Percentiles rank a stretch among this genome's conserved stretches.
These are phyloP conservation scores for Penium margaritaceum DNA, from an alignment of 139 green algal species.

Conservation along the genomic window DNA sequence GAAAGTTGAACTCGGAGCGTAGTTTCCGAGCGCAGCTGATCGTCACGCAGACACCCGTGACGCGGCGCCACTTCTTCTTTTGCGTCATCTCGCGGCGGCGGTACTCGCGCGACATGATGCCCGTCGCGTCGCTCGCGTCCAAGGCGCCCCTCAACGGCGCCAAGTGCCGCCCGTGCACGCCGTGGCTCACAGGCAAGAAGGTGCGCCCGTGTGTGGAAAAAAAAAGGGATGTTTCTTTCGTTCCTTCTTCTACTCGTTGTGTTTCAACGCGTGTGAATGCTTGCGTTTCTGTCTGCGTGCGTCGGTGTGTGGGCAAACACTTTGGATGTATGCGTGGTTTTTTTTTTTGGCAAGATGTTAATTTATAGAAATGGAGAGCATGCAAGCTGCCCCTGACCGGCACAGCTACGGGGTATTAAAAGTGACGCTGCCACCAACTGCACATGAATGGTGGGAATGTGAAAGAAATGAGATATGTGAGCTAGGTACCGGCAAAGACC, in stretches of 20 bases:
- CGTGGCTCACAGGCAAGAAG: background rate
- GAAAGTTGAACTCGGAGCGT: background rate
- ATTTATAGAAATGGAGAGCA: too few species aligned
- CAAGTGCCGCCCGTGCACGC: constrained; percentile 33
- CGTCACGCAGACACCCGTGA: constrained; percentile 7
- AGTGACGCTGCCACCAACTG: too few species aligned
- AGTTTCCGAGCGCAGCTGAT: background rate
- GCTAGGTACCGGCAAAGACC: too few species aligned
- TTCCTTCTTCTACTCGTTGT: background rate
- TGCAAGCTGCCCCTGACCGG: background rate
- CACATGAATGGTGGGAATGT: too few species aligned
- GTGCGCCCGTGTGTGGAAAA: background rate
- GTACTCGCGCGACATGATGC: constrained; percentile 15
- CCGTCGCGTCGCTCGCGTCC: constrained; percentile 7
- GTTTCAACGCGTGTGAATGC: background rate
- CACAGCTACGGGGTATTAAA: too few species aligned
- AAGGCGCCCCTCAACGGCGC: constrained; percentile 25
- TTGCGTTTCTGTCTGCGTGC: background rate
- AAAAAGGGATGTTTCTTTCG: background rate
- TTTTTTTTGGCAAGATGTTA: too few species aligned
- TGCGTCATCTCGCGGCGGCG: constrained; percentile 31
- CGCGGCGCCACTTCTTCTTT: constrained; percentile 18
- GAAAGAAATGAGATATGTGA: too few species aligned
- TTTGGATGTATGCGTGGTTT: background rate
- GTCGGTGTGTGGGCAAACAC: background rate